Evolutionary conservation across 371 early-diverging fungal species (phyloP).

Genomic region (Circinella umbellata): DNA sequence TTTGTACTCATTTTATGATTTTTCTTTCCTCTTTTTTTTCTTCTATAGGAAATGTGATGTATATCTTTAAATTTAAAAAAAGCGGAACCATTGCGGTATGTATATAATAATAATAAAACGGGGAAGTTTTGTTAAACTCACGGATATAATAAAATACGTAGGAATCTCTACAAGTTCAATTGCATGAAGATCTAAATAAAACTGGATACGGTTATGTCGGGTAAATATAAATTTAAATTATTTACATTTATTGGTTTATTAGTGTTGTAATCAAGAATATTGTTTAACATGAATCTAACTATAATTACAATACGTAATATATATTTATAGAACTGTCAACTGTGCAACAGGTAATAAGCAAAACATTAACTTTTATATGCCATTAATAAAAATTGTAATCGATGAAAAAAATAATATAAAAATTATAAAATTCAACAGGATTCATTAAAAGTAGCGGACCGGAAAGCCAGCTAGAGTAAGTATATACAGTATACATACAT

Average conservation of each 20-base stretch:
- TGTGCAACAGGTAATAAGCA: neutral
- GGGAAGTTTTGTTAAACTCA: too few species aligned
- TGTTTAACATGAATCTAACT: too few species aligned
- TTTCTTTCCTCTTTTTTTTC: neutral
- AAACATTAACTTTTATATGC: neutral
- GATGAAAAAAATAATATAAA: neutral
- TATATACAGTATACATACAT: too few species aligned
- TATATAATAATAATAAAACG: too few species aligned
- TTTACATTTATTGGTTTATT: too few species aligned
- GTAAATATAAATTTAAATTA: neutral
- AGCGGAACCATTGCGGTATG: neutral
- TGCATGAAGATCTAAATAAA: neutral
- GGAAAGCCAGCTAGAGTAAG: too few species aligned
- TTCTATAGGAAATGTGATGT: neutral
- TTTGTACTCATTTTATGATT: neutral
- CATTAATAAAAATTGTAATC: neutral
- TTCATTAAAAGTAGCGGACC: neutral
- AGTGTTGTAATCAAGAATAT: too few species aligned
- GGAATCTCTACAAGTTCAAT: neutral
- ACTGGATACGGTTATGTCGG: slow-evolving; percentile 8
- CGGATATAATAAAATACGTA: too few species aligned
- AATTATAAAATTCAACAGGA: neutral
- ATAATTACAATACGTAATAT: too few species aligned
- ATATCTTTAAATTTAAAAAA: neutral
- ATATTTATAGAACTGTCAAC: neutral